Conservation (phyloP, 176 grass and related monocot species). For the Thinopyrum elongatum region DNA sequence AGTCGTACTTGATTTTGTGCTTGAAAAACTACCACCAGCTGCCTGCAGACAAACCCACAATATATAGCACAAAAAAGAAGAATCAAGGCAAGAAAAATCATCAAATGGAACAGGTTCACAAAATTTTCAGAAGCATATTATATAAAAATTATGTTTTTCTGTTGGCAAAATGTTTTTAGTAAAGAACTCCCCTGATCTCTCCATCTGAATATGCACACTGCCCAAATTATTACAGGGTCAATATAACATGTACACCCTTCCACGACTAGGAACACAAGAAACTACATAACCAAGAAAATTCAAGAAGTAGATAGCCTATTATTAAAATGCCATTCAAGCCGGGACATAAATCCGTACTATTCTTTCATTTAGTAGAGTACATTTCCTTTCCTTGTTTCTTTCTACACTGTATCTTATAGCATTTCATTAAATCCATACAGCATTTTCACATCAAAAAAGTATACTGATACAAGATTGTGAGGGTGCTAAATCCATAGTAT, state of each 20-base stretch:
- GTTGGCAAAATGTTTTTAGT: slow-evolving; percentile 9
- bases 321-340: too few relatives aligned
- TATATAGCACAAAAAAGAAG: background rate
- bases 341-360: too few relatives aligned
- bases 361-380: background rate
- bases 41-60: slow-evolving; percentile 27
- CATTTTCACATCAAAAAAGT: slow-evolving; percentile 9
- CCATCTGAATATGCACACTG: too few relatives aligned
- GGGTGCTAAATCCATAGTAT: background rate
- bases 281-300: too few relatives aligned
- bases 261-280: too few relatives aligned
- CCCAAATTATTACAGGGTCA: too few relatives aligned
- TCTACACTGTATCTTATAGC: background rate
- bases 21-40: slow-evolving; percentile 22
- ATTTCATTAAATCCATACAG: background rate
- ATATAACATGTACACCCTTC: too few relatives aligned
- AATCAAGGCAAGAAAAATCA: slow-evolving; percentile 15
- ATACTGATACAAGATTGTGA: background rate
- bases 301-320: too few relatives aligned
- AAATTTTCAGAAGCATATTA: background rate
- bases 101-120: background rate
- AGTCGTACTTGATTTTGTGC: slow-evolving; percentile 53
- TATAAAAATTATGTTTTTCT: background rate
- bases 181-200: too few relatives aligned
- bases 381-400: background rate